phyloP scores from a whole-genome alignment of 2,329 filamentous ascomycete species.

The Alternaria brassicicola region DNA sequence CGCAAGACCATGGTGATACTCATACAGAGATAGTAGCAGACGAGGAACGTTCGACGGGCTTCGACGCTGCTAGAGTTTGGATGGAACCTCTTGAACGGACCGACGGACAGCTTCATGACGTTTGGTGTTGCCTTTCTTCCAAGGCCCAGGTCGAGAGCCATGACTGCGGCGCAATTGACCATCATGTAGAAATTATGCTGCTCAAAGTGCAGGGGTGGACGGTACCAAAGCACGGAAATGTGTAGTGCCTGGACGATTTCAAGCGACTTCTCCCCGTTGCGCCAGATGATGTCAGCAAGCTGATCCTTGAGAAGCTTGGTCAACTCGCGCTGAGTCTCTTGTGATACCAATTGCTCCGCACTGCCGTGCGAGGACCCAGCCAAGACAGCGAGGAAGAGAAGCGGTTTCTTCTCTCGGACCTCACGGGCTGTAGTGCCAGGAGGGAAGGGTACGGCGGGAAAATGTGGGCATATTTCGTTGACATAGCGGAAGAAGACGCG shows the following conservation, averaged over 20 bases:
- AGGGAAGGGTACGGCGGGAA: constrained; percentile 65
- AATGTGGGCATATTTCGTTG: constrained; percentile 59
- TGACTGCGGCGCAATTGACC: constrained; percentile 78
- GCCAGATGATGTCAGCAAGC: constrained; percentile 75
- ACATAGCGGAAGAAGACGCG: constrained; percentile 64
- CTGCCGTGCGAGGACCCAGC: constrained; percentile 59
- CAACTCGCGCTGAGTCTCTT: constrained; percentile 66
- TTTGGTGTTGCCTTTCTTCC: constrained; percentile 62
- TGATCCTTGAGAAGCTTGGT: constrained; percentile 73
- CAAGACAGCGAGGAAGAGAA: constrained; percentile 65
- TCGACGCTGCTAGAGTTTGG: constrained; percentile 62
- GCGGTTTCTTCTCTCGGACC: constrained; percentile 63
- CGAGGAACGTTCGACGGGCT: constrained; percentile 64
- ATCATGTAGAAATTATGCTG: constrained; percentile 91
- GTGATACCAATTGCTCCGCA: constrained; percentile 50
- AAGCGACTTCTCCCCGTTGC: constrained; percentile 78
- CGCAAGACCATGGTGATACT: constrained; percentile 65
- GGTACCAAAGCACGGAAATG: constrained; percentile 81
- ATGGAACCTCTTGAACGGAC: constrained; percentile 42
- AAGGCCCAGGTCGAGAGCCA: constrained; percentile 84
- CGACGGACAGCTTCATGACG: constrained; percentile 44
- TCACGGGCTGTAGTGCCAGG: constrained; percentile 60
- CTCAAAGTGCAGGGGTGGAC: constrained; percentile 80
- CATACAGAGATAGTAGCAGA: constrained; percentile 65
- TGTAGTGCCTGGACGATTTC: constrained; percentile 82